These are phyloP conservation scores for Phytophthora fragariae DNA, from an alignment of 352 stramenopile species.

Conservation along the genomic window DNA sequence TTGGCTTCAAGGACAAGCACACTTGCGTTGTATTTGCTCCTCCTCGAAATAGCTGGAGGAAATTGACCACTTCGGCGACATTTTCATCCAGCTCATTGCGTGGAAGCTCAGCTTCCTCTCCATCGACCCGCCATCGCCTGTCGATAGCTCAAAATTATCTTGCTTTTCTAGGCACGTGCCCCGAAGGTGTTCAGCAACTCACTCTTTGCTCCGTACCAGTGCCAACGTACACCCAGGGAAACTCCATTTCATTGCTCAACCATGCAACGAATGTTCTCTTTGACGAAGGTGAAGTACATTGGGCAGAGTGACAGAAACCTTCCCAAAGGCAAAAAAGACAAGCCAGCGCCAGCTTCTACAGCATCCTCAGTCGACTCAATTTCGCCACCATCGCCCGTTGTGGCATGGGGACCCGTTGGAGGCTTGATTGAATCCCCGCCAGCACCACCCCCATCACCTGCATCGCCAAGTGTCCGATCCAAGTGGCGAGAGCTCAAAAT, in stretches of 20 bases:
- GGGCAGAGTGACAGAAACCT: constrained; percentile 24
- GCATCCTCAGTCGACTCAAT: constrained; percentile 6
- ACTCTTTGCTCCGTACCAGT: background rate
- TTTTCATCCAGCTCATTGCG: background rate
- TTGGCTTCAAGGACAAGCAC: constrained; percentile 13
- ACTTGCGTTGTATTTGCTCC: background rate
- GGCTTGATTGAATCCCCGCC: constrained; percentile 1
- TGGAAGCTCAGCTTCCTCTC: constrained; percentile 4
- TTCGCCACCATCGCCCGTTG: constrained; percentile 25
- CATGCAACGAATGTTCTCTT: constrained; percentile 41
- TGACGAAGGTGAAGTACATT: constrained; percentile 27
- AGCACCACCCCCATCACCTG: constrained; percentile 26
- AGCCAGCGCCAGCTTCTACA: constrained; percentile 2
- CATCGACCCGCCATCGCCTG: constrained; percentile 1
- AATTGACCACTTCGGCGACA: background rate
- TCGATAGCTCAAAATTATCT: constrained; percentile 9
- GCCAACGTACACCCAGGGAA: background rate
- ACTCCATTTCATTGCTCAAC: constrained; percentile 5
- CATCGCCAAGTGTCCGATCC: constrained; percentile 17
- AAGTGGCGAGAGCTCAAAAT: constrained; percentile 27
- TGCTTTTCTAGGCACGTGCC: constrained; percentile 1
- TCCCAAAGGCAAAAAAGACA: constrained; percentile 29
- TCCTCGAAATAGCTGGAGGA: constrained; percentile 9
- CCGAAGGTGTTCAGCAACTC: constrained; percentile 14
- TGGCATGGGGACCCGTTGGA: constrained; percentile 22